Conservation (phyloP, 1,139 yeast species). For the Saccharomyces pastorianus region DNA sequence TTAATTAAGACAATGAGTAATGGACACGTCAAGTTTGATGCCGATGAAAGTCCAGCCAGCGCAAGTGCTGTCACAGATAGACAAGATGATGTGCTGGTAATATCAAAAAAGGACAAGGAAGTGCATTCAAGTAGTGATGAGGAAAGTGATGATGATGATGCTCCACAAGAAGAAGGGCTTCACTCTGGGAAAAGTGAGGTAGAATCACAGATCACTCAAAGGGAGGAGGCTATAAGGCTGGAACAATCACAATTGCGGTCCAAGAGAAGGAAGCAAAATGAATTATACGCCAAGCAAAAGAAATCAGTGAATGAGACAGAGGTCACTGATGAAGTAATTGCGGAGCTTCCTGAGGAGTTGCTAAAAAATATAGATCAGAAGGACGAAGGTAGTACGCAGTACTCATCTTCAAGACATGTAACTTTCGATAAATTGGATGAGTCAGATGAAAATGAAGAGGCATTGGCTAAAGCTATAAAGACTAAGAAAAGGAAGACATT, state of each 20-base stretch:
- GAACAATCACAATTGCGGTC: conserved; percentile 37
- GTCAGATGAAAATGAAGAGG: conserved; percentile 14
- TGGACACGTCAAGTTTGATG: conserved; percentile 1
- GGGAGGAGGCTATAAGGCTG: conserved; percentile 33
- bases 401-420: conserved; percentile 14
- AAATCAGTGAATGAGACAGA: conserved; percentile 19
- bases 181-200: conserved; percentile 26
- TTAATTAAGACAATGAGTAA: neutral
- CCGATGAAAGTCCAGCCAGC: conserved; percentile 2
- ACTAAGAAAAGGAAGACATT: conserved; percentile 38
- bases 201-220: conserved; percentile 35
- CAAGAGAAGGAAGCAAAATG: conserved; percentile 44
- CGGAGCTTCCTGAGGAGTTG: conserved; percentile 28
- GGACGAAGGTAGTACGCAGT: conserved; percentile 9
- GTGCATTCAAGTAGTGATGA: conserved; percentile 17
- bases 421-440: conserved; percentile 28
- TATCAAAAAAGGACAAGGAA: neutral
- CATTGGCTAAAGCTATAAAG: conserved; percentile 29
- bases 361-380: conserved; percentile 20
- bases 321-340: conserved; percentile 18
- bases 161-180: conserved; percentile 35
- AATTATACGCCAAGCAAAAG: conserved; percentile 38
- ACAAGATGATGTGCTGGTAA: neutral
- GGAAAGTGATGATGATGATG: conserved; percentile 31
- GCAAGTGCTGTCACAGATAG: conserved; percentile 1